Conservation (phyloP, 805 yeast genomes). For the Wickerhamomyces strasburgensis region DNA sequence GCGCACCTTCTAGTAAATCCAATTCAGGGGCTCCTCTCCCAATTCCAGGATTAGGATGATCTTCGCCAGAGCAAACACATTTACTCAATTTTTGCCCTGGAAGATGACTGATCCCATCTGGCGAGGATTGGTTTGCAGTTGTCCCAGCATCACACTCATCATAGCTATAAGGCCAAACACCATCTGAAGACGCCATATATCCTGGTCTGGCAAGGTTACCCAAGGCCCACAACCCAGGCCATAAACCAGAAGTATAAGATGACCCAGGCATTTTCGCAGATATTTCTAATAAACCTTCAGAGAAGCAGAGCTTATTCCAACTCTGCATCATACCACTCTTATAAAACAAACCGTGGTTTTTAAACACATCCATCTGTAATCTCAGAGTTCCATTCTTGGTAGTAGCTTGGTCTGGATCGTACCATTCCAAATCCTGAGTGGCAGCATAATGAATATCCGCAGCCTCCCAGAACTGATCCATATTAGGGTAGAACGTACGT, state of each 20-base stretch:
- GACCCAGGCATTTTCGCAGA: slow-evolving; percentile 40
- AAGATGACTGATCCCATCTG: slow-evolving; percentile 42
- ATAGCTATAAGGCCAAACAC: slow-evolving; percentile 48
- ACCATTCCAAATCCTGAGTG: slow-evolving; percentile 47
- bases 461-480: slow-evolving; percentile 44
- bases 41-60: slow-evolving; percentile 42
- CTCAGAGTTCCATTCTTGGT: slow-evolving; percentile 38
- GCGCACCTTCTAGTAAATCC: slow-evolving; percentile 44
- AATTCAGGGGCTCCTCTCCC: slow-evolving; percentile 51
- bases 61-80: slow-evolving; percentile 41
- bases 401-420: slow-evolving; percentile 43
- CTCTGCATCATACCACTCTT: slow-evolving; percentile 44
- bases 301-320: slow-evolving; percentile 44
- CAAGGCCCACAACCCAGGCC: slow-evolving; percentile 50
- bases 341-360: slow-evolving; percentile 40
- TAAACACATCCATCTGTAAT: slow-evolving; percentile 36
- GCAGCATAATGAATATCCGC: slow-evolving; percentile 42
- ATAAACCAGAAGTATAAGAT: slow-evolving; percentile 38
- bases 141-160: slow-evolving; percentile 46
- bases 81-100: slow-evolving; percentile 41
- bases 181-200: slow-evolving; percentile 41
- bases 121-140: slow-evolving; percentile 43
- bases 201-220: slow-evolving; percentile 49
- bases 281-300: slow-evolving; percentile 39
- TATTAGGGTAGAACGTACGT: slow-evolving; percentile 41